Evolutionary conservation across 768 basidiomycete species (phyloP).

Genomic region (Leucosporidium scottii): DNA sequence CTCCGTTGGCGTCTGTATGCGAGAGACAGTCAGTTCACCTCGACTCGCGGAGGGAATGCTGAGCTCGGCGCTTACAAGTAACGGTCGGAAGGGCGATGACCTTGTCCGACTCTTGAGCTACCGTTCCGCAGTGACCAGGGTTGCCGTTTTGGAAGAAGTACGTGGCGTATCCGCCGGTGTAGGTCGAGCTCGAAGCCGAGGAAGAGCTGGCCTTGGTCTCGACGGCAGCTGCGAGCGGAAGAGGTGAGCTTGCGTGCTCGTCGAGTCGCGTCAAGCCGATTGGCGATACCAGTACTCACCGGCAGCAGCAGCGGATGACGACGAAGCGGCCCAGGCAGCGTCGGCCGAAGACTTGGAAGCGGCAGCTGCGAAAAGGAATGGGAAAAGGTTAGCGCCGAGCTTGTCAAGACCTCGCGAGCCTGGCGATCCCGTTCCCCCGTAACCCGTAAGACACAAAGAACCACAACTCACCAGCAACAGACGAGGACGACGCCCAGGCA

Average conservation of each 20-base stretch:
- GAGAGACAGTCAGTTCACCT: too few relatives aligned
- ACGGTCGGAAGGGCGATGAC: constrained; percentile 7
- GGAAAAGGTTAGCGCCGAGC: too few relatives aligned
- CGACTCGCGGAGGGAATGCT: too few relatives aligned
- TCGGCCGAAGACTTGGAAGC: background rate
- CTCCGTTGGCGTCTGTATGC: constrained; percentile 3
- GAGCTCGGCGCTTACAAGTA: background rate
- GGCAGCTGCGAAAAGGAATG: background rate
- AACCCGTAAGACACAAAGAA: too few relatives aligned
- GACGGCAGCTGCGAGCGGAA: background rate
- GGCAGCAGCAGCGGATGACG: background rate
- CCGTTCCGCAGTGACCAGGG: constrained; percentile 2
- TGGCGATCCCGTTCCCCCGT: too few relatives aligned
- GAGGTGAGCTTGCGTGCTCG: background rate
- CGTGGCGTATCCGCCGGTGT: background rate
- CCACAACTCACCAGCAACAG: too few relatives aligned
- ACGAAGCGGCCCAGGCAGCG: background rate
- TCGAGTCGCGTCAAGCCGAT: background rate
- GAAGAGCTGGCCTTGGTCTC: background rate
- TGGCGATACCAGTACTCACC: background rate
- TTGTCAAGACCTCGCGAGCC: too few relatives aligned
- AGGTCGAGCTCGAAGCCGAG: background rate
- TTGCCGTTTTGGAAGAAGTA: constrained; percentile 4
- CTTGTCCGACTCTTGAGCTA: background rate
- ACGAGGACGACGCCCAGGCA: too few relatives aligned